Evolutionary conservation across 1,139 yeast genomes (phyloP).

Genomic region (Kodamaea arcana): DNA sequence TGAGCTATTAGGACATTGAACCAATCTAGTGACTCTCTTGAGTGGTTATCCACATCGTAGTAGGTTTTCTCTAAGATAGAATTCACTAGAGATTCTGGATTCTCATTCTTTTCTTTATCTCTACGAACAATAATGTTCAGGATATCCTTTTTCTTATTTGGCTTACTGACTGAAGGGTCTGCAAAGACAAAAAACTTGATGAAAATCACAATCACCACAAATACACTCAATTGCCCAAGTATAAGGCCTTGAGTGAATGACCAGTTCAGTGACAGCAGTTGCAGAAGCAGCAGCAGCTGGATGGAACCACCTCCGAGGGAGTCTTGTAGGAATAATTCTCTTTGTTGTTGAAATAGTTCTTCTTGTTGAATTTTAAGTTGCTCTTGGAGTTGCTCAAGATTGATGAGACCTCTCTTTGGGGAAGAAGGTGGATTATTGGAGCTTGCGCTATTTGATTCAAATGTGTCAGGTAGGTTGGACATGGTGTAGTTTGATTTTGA

Average conservation of each 20-base stretch:
- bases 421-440: neutral
- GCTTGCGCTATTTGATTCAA: neutral
- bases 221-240: conserved; percentile 80
- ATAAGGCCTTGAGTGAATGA: conserved; percentile 76
- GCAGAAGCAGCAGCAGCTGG: conserved; percentile 4
- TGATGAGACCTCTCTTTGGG: conserved; percentile 3
- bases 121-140: conserved; percentile 34
- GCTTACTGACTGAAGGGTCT: conserved; percentile 47
- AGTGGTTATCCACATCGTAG: conserved; percentile 83
- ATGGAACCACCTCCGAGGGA: conserved; percentile 1
- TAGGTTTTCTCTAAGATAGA: conserved; percentile 83
- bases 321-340: conserved; percentile 21
- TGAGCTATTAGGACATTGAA: conserved; percentile 92
- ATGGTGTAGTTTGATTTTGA: neutral
- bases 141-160: conserved; percentile 26
- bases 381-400: conserved; percentile 23
- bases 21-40: conserved; percentile 94
- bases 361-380: conserved; percentile 33
- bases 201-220: conserved; percentile 67
- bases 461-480: neutral
- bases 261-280: conserved; percentile 45
- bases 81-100: conserved; percentile 6
- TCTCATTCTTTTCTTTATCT: conserved; percentile 15
- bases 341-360: conserved; percentile 27
- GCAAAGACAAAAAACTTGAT: conserved; percentile 88